Conservation (phyloP, 441 rosid genomes). For the Jatropha podagrica region DNA sequence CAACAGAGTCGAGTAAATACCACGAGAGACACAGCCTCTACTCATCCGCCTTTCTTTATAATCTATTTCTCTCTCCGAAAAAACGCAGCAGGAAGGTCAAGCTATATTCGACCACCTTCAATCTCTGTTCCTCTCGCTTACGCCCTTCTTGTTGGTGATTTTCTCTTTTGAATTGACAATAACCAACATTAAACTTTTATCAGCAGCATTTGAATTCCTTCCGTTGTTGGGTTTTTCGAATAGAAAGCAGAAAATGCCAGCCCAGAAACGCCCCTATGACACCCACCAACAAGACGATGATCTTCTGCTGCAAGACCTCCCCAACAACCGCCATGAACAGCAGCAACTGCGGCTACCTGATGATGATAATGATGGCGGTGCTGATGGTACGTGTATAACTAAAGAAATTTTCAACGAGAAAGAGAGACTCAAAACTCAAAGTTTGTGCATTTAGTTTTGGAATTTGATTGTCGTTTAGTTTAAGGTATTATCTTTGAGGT, state of each 20-base stretch:
- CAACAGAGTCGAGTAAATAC: conserved; percentile 1
- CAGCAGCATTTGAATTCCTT: background rate
- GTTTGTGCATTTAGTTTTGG: conserved; percentile 22
- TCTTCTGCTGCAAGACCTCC: conserved; percentile 20
- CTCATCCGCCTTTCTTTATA: conserved; percentile 13
- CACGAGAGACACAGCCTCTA: conserved; percentile 9
- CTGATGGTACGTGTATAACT: conserved; percentile 26
- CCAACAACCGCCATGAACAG: conserved; percentile 17
- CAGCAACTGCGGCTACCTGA: conserved; percentile 2
- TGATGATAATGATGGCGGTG: conserved; percentile 24
- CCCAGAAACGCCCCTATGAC: conserved; percentile 45
- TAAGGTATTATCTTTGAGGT: background rate
- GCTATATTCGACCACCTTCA: conserved; percentile 24
- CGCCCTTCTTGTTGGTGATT: background rate
- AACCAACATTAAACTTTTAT: background rate
- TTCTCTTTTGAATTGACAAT: background rate
- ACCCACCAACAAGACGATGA: conserved; percentile 19
- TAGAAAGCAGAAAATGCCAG: conserved; percentile 39
- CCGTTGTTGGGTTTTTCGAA: background rate
- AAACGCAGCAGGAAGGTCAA: conserved; percentile 21
- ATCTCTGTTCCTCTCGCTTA: background rate
- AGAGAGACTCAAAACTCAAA: background rate
- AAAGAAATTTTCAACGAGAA: background rate
- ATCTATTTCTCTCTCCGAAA: background rate
- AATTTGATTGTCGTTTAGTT: conserved; percentile 3